Base-by-base conservation (phyloP, 2,329 filamentous ascomycete species). In the Bisporella sp. region DNA sequence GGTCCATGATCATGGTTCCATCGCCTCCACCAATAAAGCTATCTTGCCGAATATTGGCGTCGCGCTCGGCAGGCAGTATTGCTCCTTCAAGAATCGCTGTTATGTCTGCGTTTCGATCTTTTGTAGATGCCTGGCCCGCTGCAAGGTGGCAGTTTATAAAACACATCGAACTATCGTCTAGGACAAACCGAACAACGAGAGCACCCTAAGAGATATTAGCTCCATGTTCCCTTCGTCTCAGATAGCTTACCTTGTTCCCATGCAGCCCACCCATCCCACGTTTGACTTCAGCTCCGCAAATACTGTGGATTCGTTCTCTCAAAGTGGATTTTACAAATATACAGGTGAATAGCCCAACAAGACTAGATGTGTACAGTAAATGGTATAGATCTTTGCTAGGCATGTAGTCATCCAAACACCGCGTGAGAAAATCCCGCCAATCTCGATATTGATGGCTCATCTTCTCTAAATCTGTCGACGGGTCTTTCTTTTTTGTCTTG, bases 361-460 rank as follows among this genome's bases (percentile, higher is more conserved):
- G 79, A 56, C 89, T 89, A 5, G 90, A 85, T 2, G 89, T 93
- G 60, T 97, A 90, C 6, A 99, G 74, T 5, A 96, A 78, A 44
- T 89, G 83, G 63, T 97, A 99, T 9, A 87, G 73, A 55, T 90
- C 81, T 48, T 87, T 79, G 6, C 77, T 70, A 0, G 87, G 85
- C 79, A 93, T 87, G 61, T 84, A 84, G 58, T 95, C 89, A 63
- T 96, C 89, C 39, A 99, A 74, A 47, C 82, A 83, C 52, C 87
- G 81, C 40, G 87, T 83, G 31, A 99, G 74, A 65, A 95, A 91
- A 65, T 97, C 90, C 63, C 89, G 81, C 93, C 93, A 99, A 54
- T 95, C 89, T 56, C 93, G 87, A 67, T 99, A 99, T 64, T 96
- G 91, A 59, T 95, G 91, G 68, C 89, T 95, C 89, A 97, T 97